These are phyloP conservation scores for Russula dissimulans DNA, from an alignment of 768 basidiomycete species.

Conservation along the genomic window DNA sequence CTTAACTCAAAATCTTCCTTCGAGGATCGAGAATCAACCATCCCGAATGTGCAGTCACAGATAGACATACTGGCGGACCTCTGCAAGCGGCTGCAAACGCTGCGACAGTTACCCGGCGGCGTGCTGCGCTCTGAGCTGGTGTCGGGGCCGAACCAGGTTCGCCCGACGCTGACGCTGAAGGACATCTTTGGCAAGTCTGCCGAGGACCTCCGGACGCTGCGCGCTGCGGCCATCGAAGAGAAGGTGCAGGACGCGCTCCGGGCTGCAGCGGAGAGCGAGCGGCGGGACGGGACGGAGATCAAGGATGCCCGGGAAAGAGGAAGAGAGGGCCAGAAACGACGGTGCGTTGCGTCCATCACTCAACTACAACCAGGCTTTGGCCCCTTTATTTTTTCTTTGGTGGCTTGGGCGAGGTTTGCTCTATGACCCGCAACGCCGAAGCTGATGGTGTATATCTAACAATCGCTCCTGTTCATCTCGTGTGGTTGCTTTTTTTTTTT, in stretches of 20 bases:
- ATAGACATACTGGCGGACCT: slow-evolving; percentile 18
- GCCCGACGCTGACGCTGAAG: not conserved
- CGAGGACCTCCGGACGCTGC: slow-evolving; percentile 38
- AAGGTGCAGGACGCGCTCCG: slow-evolving; percentile 50
- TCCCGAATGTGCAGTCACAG: slow-evolving; percentile 14
- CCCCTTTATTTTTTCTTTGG: not conserved
- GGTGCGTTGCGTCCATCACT: slow-evolving; percentile 38
- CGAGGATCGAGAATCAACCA: slow-evolving; percentile 4
- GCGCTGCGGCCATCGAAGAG: slow-evolving; percentile 40
- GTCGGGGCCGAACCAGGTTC: slow-evolving; percentile 4
- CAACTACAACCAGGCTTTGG: not conserved
- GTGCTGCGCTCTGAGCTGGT: slow-evolving; percentile 12
- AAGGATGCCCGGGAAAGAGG: slow-evolving; percentile 37
- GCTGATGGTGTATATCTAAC: too few relatives aligned
- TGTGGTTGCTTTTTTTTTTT: not conserved
- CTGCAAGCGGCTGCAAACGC: slow-evolving; percentile 12
- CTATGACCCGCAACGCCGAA: too few relatives aligned
- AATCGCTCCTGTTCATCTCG: not conserved
- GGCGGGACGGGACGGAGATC: slow-evolving; percentile 42
- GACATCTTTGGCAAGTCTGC: slow-evolving; percentile 25
- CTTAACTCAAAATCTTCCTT: not conserved
- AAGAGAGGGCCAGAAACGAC: slow-evolving; percentile 46
- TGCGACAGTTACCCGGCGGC: slow-evolving; percentile 13
- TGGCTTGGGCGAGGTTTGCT: not conserved
- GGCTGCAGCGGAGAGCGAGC: slow-evolving; percentile 46